A percentile compares a stretch with the other conserved stretches of the same genome.
Conservation (phyloP, 1,139 yeast species). For the Citeromyces hawaiiensis region DNA sequence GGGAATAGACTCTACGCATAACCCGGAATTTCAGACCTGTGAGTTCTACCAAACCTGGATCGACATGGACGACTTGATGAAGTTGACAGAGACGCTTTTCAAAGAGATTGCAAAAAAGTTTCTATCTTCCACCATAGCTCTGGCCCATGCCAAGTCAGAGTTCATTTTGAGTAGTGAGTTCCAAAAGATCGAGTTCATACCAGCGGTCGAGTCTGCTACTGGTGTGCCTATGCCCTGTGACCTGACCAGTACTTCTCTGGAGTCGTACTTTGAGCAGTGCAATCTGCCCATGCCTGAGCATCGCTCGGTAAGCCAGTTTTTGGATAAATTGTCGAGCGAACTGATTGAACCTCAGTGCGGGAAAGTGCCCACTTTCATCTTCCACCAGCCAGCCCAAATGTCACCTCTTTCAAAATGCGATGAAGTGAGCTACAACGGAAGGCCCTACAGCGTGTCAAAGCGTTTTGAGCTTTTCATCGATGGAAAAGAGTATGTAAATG, state of each 20-base stretch:
- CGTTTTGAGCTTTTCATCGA: constrained; percentile 77
- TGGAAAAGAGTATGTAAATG: constrained; percentile 79
- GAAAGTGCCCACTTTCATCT: constrained; percentile 53
- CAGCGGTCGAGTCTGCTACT: constrained; percentile 36
- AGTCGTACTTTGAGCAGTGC: constrained; percentile 13
- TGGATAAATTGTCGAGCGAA: constrained; percentile 49
- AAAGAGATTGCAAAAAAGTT: constrained; percentile 18
- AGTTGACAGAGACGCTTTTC: constrained; percentile 48
- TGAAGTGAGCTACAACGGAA: constrained; percentile 12
- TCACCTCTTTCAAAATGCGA: constrained; percentile 81
- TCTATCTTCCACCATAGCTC: constrained; percentile 5
- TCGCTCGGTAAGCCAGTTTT: constrained; percentile 37
- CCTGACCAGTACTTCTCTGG: constrained; percentile 23
- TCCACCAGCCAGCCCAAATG: constrained; percentile 72
- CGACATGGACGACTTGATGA: constrained; percentile 52
- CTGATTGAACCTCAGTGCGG: constrained; percentile 54
- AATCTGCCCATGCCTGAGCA: constrained; percentile 21
- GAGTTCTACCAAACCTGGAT: constrained; percentile 85
- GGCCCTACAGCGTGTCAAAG: constrained; percentile 34
- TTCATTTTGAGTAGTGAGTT: constrained; percentile 11
- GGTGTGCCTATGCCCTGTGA: constrained; percentile 26
- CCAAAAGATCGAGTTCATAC: constrained; percentile 41
- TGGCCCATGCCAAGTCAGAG: constrained; percentile 8
- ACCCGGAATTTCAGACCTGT: constrained; percentile 90
- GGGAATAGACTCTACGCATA: constrained; percentile 86